Base-by-base conservation (phyloP, 306 rosid genomes). In the Canavalia ensiformis region DNA sequence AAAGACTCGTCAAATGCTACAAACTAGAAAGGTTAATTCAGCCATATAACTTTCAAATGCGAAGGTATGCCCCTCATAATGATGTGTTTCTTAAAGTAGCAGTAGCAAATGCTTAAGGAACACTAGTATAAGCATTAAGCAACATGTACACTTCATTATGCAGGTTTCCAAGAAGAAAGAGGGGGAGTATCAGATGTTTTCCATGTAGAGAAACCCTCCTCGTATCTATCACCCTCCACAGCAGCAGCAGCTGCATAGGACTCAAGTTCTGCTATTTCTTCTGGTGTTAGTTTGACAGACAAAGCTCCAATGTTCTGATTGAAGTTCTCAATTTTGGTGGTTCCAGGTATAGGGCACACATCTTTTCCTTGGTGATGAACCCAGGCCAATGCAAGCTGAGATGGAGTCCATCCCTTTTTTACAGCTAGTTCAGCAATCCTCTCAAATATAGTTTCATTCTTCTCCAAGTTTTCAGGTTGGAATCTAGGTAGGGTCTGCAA, bases 261-360 rank as follows among this genome's bases (percentile, higher is more conserved):
- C 87, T 90, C 91, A 1, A 92, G 88, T 54, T 90, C 89, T 7
- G 76, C 82, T 88, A 87, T 56, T 56, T 94, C 97, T 81, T 88
- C 86, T 4, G 85, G 86, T 49, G 90, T 84, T 31, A 94, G 86
- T 63, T 90, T 92, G 11, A 94, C 83, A 0, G 92, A 84, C 45
- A 94, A 69, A 68, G 94, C 96, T 1, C 77, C 90, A 2, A 90
- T 84, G 62, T 94, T 94, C 56, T 91, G 83, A 58, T 92, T 79
- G 0, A 94, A 71, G 84, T 94, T 90, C 76, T 80, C 85, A 11
- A 87, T 76, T 81, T 92, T 90, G 3, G 98, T 94, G 47, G 98
- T 94, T 87, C 98, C 97, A 0, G 98, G 98, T 12, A 90, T 91
- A 0, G 94, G 92, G 46, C 90, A 85, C 68, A 90, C 92, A 2